Percentiles rank a stretch among this genome's conserved stretches.
phyloP scores from a whole-genome alignment of 2,329 filamentous ascomycete genomes.

The Reticulascus tulasneorum region DNA sequence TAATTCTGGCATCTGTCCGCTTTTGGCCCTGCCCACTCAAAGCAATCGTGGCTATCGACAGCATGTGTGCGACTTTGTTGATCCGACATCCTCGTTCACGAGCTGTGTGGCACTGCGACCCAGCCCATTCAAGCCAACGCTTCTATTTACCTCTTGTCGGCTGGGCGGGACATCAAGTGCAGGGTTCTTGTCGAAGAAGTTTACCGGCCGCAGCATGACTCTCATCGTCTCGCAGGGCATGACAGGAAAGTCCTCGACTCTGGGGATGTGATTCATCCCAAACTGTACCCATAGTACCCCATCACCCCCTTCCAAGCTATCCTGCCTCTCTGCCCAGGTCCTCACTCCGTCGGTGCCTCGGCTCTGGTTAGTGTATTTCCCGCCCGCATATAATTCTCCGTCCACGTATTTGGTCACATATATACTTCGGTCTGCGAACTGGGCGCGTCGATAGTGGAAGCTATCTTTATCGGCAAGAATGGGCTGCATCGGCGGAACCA shows the following conservation, averaged over 20 bases:
- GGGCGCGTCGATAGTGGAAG: slow-evolving; percentile 11
- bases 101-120: too few species aligned
- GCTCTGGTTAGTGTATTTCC: slow-evolving; percentile 12
- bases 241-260: slow-evolving; percentile 54
- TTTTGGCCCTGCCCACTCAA: too few species aligned
- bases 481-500: slow-evolving; percentile 9
- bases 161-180: slow-evolving; percentile 28
- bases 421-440: slow-evolving; percentile 11
- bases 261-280: slow-evolving; percentile 49
- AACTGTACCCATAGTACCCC: slow-evolving; percentile 55
- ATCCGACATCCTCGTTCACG: too few species aligned
- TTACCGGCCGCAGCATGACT: slow-evolving; percentile 43
- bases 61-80: too few species aligned
- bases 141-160: slow-evolving; percentile 11
- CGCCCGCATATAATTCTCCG: slow-evolving; percentile 10
- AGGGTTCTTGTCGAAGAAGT: slow-evolving; percentile 49
- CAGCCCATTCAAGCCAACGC: too few species aligned
- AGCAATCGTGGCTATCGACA: too few species aligned
- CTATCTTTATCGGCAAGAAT: slow-evolving; percentile 11
- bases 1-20: too few species aligned
- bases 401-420: slow-evolving; percentile 12
- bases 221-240: slow-evolving; percentile 55
- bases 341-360: slow-evolving; percentile 8
- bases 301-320: slow-evolving; percentile 51
- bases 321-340: slow-evolving; percentile 23